phyloP scores from a whole-genome alignment of 2,329 filamentous ascomycete species.

The Penicillium griseofulvum region DNA sequence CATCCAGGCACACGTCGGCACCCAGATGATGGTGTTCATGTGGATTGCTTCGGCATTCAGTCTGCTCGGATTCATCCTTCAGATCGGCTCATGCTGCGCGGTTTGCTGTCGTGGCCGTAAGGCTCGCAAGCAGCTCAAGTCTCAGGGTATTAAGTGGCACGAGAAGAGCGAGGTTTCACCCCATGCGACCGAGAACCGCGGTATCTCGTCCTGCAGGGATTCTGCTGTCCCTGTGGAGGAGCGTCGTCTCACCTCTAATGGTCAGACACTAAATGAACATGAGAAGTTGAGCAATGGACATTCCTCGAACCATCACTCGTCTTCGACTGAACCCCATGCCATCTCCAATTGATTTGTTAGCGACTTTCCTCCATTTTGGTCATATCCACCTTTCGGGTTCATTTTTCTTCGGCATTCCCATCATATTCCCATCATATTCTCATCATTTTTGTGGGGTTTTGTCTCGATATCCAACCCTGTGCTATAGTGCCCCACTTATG shows the following conservation, averaged over 20 bases:
- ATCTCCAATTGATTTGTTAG: background rate
- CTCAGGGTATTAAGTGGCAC: conserved; percentile 14
- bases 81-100: conserved; percentile 75
- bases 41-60: conserved; percentile 73
- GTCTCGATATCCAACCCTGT: background rate
- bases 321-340: conserved; percentile 5
- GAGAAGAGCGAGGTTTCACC: conserved; percentile 12
- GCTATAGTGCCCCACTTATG: background rate
- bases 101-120: conserved; percentile 44
- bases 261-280: background rate
- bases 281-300: background rate
- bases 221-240: background rate
- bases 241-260: background rate
- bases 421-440: background rate
- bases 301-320: background rate
- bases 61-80: conserved; percentile 68
- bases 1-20: conserved; percentile 68
- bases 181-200: background rate
- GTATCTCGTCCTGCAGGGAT: background rate
- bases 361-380: background rate
- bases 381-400: background rate
- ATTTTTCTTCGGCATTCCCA: background rate
- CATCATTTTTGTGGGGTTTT: background rate
- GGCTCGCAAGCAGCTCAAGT: conserved; percentile 35
- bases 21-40: conserved; percentile 80